A percentile compares a stretch with the other conserved stretches of the same genome.
Evolutionary conservation across 148 eudicot genomes (phyloP).

Genomic region (Camellia sinensis): DNA sequence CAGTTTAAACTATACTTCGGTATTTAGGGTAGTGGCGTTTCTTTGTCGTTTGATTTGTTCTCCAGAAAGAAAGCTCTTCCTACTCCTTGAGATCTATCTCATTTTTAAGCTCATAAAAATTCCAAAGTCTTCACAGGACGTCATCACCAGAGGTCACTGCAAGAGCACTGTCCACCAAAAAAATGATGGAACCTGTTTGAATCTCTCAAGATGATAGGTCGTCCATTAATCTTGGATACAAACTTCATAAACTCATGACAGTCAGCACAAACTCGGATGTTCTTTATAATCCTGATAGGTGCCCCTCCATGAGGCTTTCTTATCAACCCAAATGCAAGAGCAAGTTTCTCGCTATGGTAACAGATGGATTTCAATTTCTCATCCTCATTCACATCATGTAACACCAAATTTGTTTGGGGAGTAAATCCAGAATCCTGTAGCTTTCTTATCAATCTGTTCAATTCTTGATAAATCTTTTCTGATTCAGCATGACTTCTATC

Average conservation of each 20-base stretch:
- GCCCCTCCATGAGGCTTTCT: conserved; percentile 17
- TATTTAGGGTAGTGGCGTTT: neutral
- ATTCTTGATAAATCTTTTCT: conserved; percentile 20
- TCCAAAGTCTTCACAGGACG: neutral
- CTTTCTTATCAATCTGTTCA: conserved; percentile 16
- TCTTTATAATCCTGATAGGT: conserved; percentile 28
- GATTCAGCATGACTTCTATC: conserved; percentile 28
- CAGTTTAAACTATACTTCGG: neutral
- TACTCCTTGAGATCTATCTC: neutral
- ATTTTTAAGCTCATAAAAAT: neutral
- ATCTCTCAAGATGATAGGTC: conserved; percentile 26
- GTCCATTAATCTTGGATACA: conserved; percentile 23
- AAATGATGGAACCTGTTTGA: conserved; percentile 33
- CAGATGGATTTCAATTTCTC: conserved; percentile 30
- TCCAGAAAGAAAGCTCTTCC: neutral
- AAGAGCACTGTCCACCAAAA: conserved; percentile 28
- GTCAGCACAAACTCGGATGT: conserved; percentile 31
- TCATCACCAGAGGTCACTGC: conserved; percentile 34
- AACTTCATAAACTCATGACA: conserved; percentile 33
- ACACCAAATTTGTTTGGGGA: conserved; percentile 20
- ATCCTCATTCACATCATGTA: conserved; percentile 27
- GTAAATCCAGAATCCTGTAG: conserved; percentile 21
- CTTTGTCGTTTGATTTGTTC: neutral
- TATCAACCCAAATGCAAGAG: conserved; percentile 28
- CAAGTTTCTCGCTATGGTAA: conserved; percentile 33